Base-by-base conservation (phyloP, 768 basidiomycete genomes). In the Boletus sp. region DNA sequence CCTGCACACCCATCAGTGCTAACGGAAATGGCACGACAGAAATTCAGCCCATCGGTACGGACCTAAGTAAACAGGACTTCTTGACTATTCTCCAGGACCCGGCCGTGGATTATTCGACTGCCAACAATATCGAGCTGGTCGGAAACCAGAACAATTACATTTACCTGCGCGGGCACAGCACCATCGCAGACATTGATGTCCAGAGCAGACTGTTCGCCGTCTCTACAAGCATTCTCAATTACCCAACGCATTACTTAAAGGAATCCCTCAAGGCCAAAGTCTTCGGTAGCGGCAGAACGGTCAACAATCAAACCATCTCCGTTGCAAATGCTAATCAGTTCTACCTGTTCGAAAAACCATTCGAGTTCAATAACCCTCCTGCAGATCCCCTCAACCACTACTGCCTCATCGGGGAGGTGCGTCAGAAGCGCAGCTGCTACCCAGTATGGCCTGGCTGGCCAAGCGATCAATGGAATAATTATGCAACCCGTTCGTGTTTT, bases 141-240 rank as follows among this genome's bases (percentile, higher is more conserved):
- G 59, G 59, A 36, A 30, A 20, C n/a, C 11, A 15, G 14, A 20
- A 53, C 42, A 60, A 57, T 18, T 60, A 60, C n/a, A 10, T 60
- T 41, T 60, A 53, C 37, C 2, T 60, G 5, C 56, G 59, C 7
- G 59, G 59, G 7, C 59, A 60, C 37, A 58, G 56, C 51, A 58
- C 55, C 14, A 33, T 50, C 7, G 5, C 47, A 7, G 55, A 52
- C 18, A 57, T 59, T 36, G 58, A 59, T 35, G 47, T 57, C 11
- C 55, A 59, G 30, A 33, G 41, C n/a, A 59, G 55, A 32, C 1
- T 59, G 8, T 59, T 33, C 5, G 39, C 35, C 2, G 5, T 59
- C 8, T 4, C 1, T 0, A 28, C 28, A 18, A 44, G 11, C 9
- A 4, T 46, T 32, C 7, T 56, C 5, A 30, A 45, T 39, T 30